These are phyloP conservation scores for Cadophora sp. DNA, from an alignment of 2,329 filamentous ascomycete species.

Conservation along the genomic window DNA sequence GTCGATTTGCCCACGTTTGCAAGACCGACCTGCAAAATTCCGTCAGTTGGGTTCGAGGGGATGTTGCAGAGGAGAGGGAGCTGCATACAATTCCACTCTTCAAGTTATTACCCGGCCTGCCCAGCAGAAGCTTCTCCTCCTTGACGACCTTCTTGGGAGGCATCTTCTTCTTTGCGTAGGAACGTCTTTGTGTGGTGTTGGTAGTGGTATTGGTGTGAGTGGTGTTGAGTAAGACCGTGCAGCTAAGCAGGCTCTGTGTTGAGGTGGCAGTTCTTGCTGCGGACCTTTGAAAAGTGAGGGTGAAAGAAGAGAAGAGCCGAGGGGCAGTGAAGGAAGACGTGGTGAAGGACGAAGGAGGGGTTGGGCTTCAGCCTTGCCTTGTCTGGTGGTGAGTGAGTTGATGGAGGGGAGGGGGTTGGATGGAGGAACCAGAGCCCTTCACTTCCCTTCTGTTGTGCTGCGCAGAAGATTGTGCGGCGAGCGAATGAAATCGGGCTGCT, in stretches of 20 bases:
- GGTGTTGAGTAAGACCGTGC: conserved; percentile 53
- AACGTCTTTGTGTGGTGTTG: conserved; percentile 43
- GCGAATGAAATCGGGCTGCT: conserved; percentile 30
- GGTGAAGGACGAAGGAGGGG: conserved; percentile 35
- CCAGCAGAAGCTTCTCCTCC: conserved; percentile 96
- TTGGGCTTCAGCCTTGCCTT: conserved; percentile 40
- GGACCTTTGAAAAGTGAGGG: conserved; percentile 57
- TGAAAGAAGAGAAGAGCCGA: conserved; percentile 56
- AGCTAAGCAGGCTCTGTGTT: conserved; percentile 46
- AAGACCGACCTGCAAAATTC: conserved; percentile 78
- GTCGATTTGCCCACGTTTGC: conserved; percentile 99
- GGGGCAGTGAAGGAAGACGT: conserved; percentile 43
- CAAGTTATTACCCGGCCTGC: conserved; percentile 94
- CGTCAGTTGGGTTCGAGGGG: conserved; percentile 20
- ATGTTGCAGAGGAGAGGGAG: conserved; percentile 36
- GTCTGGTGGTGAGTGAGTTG: conserved; percentile 31
- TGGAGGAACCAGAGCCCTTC: not conserved
- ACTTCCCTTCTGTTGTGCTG: conserved; percentile 27
- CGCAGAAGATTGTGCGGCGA: conserved; percentile 36
- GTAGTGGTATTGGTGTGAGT: conserved; percentile 46
- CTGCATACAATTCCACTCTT: conserved; percentile 95
- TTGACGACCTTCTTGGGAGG: conserved; percentile 91
- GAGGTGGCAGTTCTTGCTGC: conserved; percentile 56
- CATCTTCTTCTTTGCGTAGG: conserved; percentile 73
- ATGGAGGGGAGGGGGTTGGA: not conserved